Conservation (phyloP, 306 rosid species). For the Quercus engelmannii region DNA sequence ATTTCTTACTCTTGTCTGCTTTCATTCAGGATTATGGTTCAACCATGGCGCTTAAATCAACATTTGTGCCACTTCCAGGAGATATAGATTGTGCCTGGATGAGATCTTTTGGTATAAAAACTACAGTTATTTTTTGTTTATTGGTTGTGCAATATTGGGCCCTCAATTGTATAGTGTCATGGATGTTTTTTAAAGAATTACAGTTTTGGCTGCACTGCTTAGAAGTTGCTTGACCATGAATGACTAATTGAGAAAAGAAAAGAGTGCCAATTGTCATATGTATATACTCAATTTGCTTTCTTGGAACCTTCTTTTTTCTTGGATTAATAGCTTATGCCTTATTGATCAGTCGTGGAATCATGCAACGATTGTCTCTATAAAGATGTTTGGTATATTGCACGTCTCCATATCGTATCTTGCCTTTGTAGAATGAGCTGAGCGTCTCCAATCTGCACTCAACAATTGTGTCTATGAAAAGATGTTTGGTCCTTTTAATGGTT, state of each 20-base stretch:
- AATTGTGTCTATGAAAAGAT: too few relatives aligned
- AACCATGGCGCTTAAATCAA: constrained; percentile 10
- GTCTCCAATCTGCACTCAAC: too few relatives aligned
- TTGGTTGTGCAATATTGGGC: neutral
- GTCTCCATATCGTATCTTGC: neutral
- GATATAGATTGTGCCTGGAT: neutral
- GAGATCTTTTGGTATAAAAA: neutral
- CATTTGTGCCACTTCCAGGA: constrained; percentile 15
- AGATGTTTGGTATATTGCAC: neutral
- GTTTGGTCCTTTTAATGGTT: too few relatives aligned
- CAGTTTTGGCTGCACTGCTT: neutral
- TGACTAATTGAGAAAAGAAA: neutral
- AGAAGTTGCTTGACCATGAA: neutral
- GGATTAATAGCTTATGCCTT: neutral
- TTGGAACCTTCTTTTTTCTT: neutral
- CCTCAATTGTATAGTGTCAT: neutral
- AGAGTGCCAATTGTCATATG: neutral
- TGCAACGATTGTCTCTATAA: neutral
- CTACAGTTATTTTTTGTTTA: neutral
- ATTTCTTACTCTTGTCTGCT: constrained; percentile 17
- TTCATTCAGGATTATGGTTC: constrained; percentile 38
- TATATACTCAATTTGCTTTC: neutral
- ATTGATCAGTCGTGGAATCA: neutral
- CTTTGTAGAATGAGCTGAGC: neutral
- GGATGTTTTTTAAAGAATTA: neutral